Base-by-base conservation (phyloP, 1,284 basidiomycete species). In the Pyrrhoderma lamaoense region DNA sequence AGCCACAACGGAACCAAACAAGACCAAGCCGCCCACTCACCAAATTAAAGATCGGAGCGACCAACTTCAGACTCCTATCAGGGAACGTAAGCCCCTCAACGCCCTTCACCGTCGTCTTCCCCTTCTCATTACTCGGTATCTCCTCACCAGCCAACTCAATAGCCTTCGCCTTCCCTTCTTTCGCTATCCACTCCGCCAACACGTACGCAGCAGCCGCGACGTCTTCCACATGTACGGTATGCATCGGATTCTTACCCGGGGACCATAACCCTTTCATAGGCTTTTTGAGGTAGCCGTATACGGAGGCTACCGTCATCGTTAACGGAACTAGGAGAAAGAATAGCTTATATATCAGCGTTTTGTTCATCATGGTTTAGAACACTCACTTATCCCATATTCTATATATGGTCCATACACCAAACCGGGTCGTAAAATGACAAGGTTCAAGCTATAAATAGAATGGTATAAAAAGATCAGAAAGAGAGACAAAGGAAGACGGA, bases 231-330 rank as follows among this genome's bases (percentile, higher is more conserved):
- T 94, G 91, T 35, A 93, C 72, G 0, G 87, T 91, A 63, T 93
- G 77, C 44, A 83, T 82, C 3, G 87, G 77, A 56, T 92, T 79
- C 63, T 85, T 90, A 23, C 89, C 84, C 21, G 84, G 85, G 9
- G 82, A 77, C 80, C 84, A 85, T 79, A 90, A 72, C 23, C 84
- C 89, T 65, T 89, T 91, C 85, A 94, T 89, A 3, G 90, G 88
- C 61, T 89, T 84, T 61, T 88, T 80, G 62, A 89, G 72, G 63
- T 88, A 82, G 14, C 86, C 82, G 65, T 93, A 93, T 16, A 92
- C 83, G 37, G 88, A 81, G n/a, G 79, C 86, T 2, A 89, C 81
- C 0, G 85, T 84, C 45, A 91, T 77, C 40, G 80, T 79, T 3
- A 80, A 76, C 25, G 85, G 70, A 55, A 86, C 80, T 75, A 22